Conservation (phyloP, 1,284 basidiomycete species). For the Fomitiporia mediterranea region DNA sequence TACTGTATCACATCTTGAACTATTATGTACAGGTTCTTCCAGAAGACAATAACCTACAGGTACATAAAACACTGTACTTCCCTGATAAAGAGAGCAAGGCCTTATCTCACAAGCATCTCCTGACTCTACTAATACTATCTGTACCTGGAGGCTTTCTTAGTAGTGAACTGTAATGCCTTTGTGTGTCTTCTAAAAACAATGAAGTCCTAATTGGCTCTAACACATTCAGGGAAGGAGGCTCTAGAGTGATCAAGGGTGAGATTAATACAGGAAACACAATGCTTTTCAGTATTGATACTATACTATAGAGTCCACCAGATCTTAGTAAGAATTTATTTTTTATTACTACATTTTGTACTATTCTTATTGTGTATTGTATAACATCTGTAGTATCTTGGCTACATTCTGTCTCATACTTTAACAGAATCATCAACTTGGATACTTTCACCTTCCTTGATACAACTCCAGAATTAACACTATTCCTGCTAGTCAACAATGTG, state of each 20-base stretch:
- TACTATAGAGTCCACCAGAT: conserved; percentile 74
- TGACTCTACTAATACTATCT: conserved; percentile 81
- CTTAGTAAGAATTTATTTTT: conserved; percentile 53
- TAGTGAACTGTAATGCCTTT: conserved; percentile 76
- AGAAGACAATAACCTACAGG: conserved; percentile 33
- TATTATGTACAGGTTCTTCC: conserved; percentile 60
- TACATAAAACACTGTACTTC: conserved; percentile 66
- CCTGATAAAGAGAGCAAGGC: conserved; percentile 52
- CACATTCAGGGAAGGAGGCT: conserved; percentile 66
- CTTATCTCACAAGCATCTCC: conserved; percentile 61
- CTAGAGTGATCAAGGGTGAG: conserved; percentile 48
- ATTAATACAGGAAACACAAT: conserved; percentile 71
- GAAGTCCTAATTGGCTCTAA: conserved; percentile 65
- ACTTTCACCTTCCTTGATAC: conserved; percentile 52
- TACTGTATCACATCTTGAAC: conserved; percentile 95
- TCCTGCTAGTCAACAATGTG: conserved; percentile 83
- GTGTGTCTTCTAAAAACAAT: conserved; percentile 51
- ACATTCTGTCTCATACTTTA: conserved; percentile 64
- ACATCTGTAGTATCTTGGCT: conserved; percentile 56
- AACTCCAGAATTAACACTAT: conserved; percentile 79
- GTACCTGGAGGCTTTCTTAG: conserved; percentile 78
- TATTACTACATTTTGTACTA: background rate
- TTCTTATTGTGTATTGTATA: conserved; percentile 25
- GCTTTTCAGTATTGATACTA: conserved; percentile 69
- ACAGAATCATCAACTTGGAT: conserved; percentile 56